Conservation (phyloP, 176 grass and related monocot species). For the Zoysia pacifica region DNA sequence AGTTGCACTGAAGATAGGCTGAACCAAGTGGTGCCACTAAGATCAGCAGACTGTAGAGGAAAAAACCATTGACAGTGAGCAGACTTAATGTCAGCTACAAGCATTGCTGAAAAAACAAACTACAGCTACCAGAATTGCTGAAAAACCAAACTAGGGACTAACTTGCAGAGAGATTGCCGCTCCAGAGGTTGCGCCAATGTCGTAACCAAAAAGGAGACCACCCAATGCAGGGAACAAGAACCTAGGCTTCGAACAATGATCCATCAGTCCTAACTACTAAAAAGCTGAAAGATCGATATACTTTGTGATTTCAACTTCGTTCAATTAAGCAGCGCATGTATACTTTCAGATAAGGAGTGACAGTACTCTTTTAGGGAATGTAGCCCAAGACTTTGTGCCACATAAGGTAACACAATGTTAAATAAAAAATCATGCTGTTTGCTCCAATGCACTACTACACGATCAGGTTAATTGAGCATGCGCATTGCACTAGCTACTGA, state of each 20-base stretch:
- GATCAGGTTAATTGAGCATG: background rate
- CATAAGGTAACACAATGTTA: background rate
- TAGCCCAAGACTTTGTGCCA: background rate
- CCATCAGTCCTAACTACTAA: conserved; percentile 4
- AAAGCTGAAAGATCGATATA: background rate
- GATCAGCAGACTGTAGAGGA: conserved; percentile 69
- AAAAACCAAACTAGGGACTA: conserved; percentile 31
- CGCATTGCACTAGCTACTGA: background rate
- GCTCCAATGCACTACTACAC: background rate
- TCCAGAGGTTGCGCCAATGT: conserved; percentile 91
- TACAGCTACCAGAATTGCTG: background rate
- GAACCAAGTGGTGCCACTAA: conserved; percentile 93
- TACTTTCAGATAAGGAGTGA: background rate
- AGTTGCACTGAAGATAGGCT: conserved; percentile 79
- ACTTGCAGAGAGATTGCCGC: conserved; percentile 85
- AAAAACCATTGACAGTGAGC: conserved; percentile 23
- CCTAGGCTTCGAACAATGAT: conserved; percentile 53
- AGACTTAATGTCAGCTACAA: background rate
- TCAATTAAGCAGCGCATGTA: background rate
- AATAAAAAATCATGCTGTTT: background rate
- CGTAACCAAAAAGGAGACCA: conserved; percentile 89
- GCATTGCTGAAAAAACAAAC: background rate
- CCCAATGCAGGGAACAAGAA: conserved; percentile 95
- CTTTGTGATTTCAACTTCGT: background rate
- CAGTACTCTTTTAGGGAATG: background rate